Conservation (phyloP, 495 filamentous ascomycete genomes). For the Hypoxylon subgilvum region DNA sequence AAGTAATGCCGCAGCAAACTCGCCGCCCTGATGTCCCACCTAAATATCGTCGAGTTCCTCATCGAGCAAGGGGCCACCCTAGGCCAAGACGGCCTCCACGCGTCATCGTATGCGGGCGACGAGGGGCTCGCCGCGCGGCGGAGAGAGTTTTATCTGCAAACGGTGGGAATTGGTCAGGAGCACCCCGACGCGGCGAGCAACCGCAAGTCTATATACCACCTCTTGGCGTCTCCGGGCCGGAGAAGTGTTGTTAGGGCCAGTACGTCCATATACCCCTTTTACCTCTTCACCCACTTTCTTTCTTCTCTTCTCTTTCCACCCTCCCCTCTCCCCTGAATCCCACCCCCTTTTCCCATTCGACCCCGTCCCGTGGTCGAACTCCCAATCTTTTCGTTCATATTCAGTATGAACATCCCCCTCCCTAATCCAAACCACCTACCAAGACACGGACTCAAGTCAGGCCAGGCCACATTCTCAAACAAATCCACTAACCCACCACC, state of each 20-base stretch:
- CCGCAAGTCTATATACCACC: conserved; percentile 13
- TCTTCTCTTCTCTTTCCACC: not conserved
- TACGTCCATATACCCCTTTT: not conserved
- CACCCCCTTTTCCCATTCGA: not conserved
- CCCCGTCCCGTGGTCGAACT: too few species aligned
- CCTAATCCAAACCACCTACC: too few species aligned
- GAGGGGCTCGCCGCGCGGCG: conserved; percentile 21
- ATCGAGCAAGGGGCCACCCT: conserved; percentile 17
- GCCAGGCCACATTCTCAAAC: too few species aligned
- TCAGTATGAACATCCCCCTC: too few species aligned
- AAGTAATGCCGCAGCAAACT: conserved; percentile 7
- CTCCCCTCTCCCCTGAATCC: too few species aligned
- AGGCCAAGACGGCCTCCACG: conserved; percentile 16
- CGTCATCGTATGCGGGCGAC: conserved; percentile 18
- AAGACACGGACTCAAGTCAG: too few species aligned
- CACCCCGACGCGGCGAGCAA: conserved; percentile 5
- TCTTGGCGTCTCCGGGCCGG: conserved; percentile 18
- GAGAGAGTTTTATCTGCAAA: conserved; percentile 11
- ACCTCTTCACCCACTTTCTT: not conserved
- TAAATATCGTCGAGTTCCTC: conserved; percentile 29
- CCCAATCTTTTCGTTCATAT: too few species aligned
- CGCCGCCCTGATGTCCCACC: conserved; percentile 35
- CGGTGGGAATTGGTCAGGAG: conserved; percentile 12
- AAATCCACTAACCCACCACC: not conserved
- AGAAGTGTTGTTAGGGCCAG: conserved; percentile 19